These are phyloP conservation scores for Tricladium varicosporioides DNA, from an alignment of 2,329 filamentous ascomycete genomes.

Conservation along the genomic window DNA sequence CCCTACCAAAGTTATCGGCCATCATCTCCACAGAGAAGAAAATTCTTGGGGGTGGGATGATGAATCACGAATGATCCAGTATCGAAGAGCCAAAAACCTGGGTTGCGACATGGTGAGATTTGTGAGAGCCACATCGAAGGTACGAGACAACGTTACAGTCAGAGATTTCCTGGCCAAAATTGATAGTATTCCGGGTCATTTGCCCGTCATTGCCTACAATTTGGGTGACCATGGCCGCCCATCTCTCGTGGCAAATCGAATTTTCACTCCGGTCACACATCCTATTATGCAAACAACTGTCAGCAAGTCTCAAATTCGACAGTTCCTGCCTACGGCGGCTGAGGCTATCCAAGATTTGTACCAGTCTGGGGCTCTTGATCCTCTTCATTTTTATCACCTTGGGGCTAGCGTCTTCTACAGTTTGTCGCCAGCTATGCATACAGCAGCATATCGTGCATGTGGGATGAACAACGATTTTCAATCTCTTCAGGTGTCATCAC, in stretches of 20 bases:
- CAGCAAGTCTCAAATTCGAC: conserved; percentile 30
- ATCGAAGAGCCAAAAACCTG: conserved; percentile 47
- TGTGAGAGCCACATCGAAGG: conserved; percentile 46
- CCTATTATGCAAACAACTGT: conserved; percentile 56
- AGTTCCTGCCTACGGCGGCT: conserved; percentile 48
- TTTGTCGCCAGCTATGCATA: conserved; percentile 76
- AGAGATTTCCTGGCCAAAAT: conserved; percentile 27
- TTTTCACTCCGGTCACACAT: conserved; percentile 55
- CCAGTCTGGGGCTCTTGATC: conserved; percentile 63
- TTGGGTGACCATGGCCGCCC: conserved; percentile 52
- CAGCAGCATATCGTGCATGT: conserved; percentile 61
- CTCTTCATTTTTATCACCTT: conserved; percentile 71
- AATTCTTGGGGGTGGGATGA: conserved; percentile 45
- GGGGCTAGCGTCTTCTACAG: conserved; percentile 72
- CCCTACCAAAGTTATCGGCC: conserved; percentile 52
- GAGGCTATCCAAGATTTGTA: conserved; percentile 66
- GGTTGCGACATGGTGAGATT: conserved; percentile 57
- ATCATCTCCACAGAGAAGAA: conserved; percentile 40
- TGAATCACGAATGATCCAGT: conserved; percentile 45
- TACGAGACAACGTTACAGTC: conserved; percentile 48
- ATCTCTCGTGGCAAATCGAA: conserved; percentile 56
- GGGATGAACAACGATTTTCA: conserved; percentile 68
- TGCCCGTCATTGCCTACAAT: conserved; percentile 51
- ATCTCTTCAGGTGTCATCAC: conserved; percentile 59
- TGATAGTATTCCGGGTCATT: conserved; percentile 25